Percentiles rank a stretch among this genome's conserved stretches.
Evolutionary conservation across 2,329 filamentous ascomycete species (phyloP).

Genomic region (Elsinoe arachidis): DNA sequence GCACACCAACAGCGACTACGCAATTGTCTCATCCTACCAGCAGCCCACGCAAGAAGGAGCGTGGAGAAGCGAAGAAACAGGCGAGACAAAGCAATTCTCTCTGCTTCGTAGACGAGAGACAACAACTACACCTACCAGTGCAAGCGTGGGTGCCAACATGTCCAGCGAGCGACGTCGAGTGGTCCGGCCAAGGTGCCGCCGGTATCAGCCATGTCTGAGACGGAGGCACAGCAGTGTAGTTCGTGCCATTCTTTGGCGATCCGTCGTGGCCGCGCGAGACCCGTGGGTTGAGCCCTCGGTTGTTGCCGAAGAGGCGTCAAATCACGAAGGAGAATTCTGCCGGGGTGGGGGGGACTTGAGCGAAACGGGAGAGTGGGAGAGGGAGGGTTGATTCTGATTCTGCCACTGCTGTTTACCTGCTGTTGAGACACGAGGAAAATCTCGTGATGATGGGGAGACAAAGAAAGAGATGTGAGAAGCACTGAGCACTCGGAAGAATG

Average conservation of each 20-base stretch:
- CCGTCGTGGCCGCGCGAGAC: background rate
- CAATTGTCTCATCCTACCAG: background rate
- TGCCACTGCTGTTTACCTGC: background rate
- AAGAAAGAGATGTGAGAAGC: background rate
- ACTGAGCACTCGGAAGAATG: background rate
- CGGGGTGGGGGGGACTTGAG: background rate
- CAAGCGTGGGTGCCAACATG: background rate
- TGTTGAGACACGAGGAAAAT: background rate
- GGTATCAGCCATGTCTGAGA: constrained; percentile 1
- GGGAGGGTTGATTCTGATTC: background rate
- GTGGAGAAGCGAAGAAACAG: background rate
- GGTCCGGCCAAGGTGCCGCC: background rate
- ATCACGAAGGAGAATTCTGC: background rate
- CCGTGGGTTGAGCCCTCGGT: background rate
- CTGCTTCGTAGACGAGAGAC: background rate
- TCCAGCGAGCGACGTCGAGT: background rate
- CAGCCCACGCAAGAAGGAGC: background rate
- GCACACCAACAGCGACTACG: background rate
- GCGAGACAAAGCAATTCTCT: background rate
- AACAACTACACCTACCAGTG: background rate
- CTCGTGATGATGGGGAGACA: background rate
- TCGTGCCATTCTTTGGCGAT: background rate
- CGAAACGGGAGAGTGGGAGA: too few species aligned
- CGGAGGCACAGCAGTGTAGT: background rate
- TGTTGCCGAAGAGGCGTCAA: background rate